phyloP scores from a whole-genome alignment of 495 filamentous ascomycete genomes.

The Trichoderma erinaceum region DNA sequence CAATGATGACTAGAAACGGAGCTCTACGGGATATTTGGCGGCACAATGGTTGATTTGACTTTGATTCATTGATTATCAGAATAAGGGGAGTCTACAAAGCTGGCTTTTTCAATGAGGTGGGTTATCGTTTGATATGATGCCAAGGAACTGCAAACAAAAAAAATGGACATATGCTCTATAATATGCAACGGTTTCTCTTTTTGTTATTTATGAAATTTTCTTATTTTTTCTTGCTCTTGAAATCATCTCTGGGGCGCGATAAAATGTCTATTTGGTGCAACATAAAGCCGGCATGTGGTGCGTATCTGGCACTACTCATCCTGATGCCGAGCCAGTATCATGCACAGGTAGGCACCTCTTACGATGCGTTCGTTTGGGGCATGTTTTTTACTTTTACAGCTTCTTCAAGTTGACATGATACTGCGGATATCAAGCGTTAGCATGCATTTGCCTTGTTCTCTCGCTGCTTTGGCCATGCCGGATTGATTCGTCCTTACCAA shows the following conservation, averaged over 20 bases:
- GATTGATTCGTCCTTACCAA: neutral
- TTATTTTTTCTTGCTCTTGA: too few relatives aligned
- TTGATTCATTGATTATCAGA: neutral
- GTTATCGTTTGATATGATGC: neutral
- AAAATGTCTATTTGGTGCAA: too few relatives aligned
- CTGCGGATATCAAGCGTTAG: neutral
- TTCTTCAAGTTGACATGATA: slow-evolving; percentile 5
- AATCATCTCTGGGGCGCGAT: too few relatives aligned
- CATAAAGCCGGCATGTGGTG: too few relatives aligned
- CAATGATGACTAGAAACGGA: neutral
- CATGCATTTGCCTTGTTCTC: neutral
- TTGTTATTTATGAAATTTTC: too few relatives aligned
- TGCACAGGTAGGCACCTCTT: neutral
- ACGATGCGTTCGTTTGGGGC: neutral
- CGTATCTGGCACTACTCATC: too few relatives aligned
- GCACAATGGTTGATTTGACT: neutral
- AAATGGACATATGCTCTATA: slow-evolving; percentile 2
- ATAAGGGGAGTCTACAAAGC: neutral
- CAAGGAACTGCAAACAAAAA: neutral
- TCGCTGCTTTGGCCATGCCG: neutral
- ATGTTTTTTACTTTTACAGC: neutral
- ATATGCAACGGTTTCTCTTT: neutral
- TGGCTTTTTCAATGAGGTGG: neutral
- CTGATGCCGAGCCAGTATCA: neutral
- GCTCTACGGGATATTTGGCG: neutral